phyloP scores from a whole-genome alignment of 176 grass and related monocot genomes.

The Puya raimondii region DNA sequence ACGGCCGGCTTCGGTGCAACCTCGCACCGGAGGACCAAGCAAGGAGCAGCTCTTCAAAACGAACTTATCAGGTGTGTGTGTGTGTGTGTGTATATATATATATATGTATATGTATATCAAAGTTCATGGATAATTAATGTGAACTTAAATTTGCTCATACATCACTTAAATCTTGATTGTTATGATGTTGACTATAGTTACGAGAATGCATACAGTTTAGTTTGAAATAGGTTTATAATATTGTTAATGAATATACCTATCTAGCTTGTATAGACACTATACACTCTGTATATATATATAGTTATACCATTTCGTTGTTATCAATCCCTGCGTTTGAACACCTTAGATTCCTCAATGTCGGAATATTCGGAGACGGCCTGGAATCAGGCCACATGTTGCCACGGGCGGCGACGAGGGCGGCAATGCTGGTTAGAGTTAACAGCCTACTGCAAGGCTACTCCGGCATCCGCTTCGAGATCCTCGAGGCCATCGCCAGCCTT shows the following conservation, averaged over 20 bases:
- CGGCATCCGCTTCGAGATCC: constrained; percentile 62
- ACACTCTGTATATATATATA: too few relatives aligned
- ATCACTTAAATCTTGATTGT: not conserved
- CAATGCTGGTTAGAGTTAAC: constrained; percentile 60
- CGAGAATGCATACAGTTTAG: too few relatives aligned
- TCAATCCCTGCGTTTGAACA: too few relatives aligned
- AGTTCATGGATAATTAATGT: not conserved
- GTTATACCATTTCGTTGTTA: too few relatives aligned
- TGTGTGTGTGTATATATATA: too few relatives aligned
- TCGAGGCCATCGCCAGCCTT: constrained; percentile 48
- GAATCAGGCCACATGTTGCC: constrained; percentile 14
- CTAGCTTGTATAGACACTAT: too few relatives aligned
- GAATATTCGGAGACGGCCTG: constrained; percentile 8
- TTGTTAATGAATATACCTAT: not conserved
- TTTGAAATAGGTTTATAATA: not conserved
- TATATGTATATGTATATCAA: too few relatives aligned
- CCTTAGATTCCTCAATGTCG: constrained; percentile 16
- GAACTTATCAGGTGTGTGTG: constrained; percentile 78
- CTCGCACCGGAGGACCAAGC: constrained; percentile 62
- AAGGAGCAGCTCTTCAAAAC: constrained; percentile 58
- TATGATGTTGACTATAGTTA: not conserved
- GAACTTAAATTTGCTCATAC: not conserved
- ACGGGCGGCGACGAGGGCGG: constrained; percentile 16
- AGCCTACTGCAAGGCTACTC: constrained; percentile 58
- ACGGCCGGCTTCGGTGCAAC: constrained; percentile 78